A percentile compares a stretch with the other conserved stretches of the same genome.
These are phyloP conservation scores for Penicillium verrucosum DNA, from an alignment of 2,329 filamentous ascomycete species.

Conservation along the genomic window DNA sequence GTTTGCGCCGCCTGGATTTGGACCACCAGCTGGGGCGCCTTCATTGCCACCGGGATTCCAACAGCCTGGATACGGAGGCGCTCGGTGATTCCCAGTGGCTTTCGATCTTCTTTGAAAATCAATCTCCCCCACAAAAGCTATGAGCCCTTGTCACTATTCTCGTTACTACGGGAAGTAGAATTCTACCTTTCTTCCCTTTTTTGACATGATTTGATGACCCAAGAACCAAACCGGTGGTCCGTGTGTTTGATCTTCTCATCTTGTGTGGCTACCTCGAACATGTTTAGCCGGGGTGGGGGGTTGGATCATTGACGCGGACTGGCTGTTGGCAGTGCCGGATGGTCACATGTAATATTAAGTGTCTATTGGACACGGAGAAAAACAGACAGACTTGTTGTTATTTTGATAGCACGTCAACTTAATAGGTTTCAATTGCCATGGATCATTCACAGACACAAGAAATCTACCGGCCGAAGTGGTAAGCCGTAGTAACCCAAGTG, in stretches of 20 bases:
- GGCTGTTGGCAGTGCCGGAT: not conserved
- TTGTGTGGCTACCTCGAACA: not conserved
- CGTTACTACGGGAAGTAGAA: not conserved
- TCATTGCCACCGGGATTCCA: conserved; percentile 45
- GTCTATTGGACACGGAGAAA: not conserved
- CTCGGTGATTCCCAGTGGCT: conserved; percentile 29
- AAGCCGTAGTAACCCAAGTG: not conserved
- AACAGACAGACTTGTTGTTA: not conserved
- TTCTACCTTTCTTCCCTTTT: not conserved
- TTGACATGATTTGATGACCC: conserved; percentile 14
- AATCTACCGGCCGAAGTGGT: not conserved
- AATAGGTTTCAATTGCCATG: not conserved
- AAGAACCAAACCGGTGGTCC: not conserved
- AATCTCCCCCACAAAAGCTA: not conserved
- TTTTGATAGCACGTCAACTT: not conserved
- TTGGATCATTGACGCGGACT: not conserved
- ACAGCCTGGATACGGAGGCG: conserved; percentile 38
- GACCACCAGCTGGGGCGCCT: conserved; percentile 31
- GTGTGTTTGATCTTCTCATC: not conserved
- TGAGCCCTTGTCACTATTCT: not conserved
- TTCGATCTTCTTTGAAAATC: not conserved
- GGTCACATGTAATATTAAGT: not conserved
- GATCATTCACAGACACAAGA: not conserved
- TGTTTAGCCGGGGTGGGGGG: not conserved
- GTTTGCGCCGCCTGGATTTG: conserved; percentile 52